Percentiles rank a stretch among this genome's conserved stretches.
phyloP scores from a whole-genome alignment of 2,329 filamentous ascomycete species.

The Alternaria solani region DNA sequence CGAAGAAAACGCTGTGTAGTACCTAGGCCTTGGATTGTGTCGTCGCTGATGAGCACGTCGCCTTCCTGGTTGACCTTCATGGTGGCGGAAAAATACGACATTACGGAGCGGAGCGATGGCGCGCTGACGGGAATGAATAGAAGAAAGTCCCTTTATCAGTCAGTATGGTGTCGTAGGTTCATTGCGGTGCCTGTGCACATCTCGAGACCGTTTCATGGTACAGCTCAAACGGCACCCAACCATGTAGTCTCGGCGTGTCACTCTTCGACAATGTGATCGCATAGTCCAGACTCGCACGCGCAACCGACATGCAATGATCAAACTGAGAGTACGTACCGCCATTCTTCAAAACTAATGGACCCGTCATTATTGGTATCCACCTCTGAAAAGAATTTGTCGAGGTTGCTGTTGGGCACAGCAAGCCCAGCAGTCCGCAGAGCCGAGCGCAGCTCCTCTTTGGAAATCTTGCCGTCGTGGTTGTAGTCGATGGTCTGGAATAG shows the following conservation, averaged over 20 bases:
- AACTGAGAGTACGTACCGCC: constrained; percentile 73
- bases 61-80: constrained; percentile 92
- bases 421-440: constrained; percentile 84
- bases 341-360: constrained; percentile 88
- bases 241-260: not conserved
- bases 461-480: constrained; percentile 84
- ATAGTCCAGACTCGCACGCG: too few relatives aligned
- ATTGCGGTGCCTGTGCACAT: not conserved
- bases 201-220: not conserved
- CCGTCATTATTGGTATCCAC: constrained; percentile 91
- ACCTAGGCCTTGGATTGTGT: constrained; percentile 93
- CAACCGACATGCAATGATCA: too few relatives aligned
- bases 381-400: constrained; percentile 86
- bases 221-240: not conserved
- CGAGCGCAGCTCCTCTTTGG: constrained; percentile 80
- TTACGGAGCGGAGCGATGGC: constrained; percentile 78
- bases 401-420: constrained; percentile 75
- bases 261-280: not conserved
- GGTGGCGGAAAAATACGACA: constrained; percentile 91
- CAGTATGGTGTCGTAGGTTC: constrained; percentile 12
- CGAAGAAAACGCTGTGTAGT: constrained; percentile 74
- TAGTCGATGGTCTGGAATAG: constrained; percentile 89
- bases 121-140: constrained; percentile 80
- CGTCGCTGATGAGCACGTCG: constrained; percentile 90
- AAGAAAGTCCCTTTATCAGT: constrained; percentile 74